These are phyloP conservation scores for Apiotrichum montevideense DNA, from an alignment of 1,284 basidiomycete genomes.

Conservation along the genomic window DNA sequence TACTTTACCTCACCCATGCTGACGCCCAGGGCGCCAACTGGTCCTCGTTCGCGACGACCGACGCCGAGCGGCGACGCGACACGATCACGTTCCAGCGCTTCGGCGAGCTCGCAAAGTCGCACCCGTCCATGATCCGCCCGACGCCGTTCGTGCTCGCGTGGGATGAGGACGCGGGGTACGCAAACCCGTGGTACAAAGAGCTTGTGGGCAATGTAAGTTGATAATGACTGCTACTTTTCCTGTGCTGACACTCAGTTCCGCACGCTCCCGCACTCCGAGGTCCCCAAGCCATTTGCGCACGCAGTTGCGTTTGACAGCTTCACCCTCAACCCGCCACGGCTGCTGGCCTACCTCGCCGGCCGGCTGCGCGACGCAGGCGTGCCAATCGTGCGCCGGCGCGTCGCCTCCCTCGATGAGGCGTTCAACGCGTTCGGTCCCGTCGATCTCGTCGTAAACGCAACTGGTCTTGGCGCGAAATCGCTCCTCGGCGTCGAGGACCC, in stretches of 20 bases:
- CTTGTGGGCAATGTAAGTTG: conserved; percentile 52
- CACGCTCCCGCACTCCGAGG: conserved; percentile 7
- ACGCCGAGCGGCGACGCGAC: conserved; percentile 48
- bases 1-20: no score
- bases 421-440: conserved; percentile 26
- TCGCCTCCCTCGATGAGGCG: conserved; percentile 44
- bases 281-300: conserved; percentile 18
- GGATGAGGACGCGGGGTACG: conserved; percentile 26
- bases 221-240: no score
- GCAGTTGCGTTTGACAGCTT: conserved; percentile 42
- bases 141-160: conserved; percentile 50
- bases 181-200: conserved; percentile 53
- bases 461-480: conserved; percentile 56
- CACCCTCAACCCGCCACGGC: conserved; percentile 45
- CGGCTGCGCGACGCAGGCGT: conserved; percentile 31
- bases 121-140: conserved; percentile 43
- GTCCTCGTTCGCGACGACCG: conserved; percentile 53
- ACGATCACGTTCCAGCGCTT: conserved; percentile 46
- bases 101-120: conserved; percentile 50
- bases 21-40: conserved; percentile 58
- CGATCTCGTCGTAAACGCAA: conserved; percentile 49
- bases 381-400: conserved; percentile 31
- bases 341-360: conserved; percentile 36
- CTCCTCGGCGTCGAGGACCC: conserved; percentile 74
- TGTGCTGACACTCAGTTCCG: conserved; percentile 23